Conservation (phyloP, 306 rosid species). For the Gleditsia sinensis region DNA sequence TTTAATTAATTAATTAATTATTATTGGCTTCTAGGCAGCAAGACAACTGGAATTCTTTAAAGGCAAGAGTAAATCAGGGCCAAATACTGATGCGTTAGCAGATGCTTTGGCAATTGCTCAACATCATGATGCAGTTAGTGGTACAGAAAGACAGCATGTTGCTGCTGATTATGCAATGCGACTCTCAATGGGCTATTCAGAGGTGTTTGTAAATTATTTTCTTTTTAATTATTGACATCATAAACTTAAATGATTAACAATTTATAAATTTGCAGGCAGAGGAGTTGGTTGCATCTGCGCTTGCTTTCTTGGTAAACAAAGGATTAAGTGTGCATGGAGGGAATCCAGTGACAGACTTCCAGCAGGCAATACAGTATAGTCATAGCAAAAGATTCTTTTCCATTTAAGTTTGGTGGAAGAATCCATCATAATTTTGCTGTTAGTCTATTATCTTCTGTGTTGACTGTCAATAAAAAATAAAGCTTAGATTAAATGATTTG, state of each 20-base stretch:
- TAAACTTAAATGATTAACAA: conserved; percentile 20
- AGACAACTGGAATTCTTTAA: conserved; percentile 75
- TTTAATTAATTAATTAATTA: too few species aligned
- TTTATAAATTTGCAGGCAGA: conserved; percentile 60
- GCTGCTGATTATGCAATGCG: conserved; percentile 85
- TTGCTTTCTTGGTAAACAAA: conserved; percentile 59
- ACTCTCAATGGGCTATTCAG: conserved; percentile 49
- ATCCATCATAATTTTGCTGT: background rate
- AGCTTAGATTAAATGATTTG: background rate
- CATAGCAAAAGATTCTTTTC: conserved; percentile 16
- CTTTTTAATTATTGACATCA: conserved; percentile 23
- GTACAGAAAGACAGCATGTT: conserved; percentile 85
- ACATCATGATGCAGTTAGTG: conserved; percentile 94
- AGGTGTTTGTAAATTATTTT: conserved; percentile 44
- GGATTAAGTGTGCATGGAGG: conserved; percentile 36
- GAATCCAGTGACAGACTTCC: conserved; percentile 45
- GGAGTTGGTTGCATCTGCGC: conserved; percentile 69
- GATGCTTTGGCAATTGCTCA: conserved; percentile 91
- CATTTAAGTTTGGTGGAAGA: background rate
- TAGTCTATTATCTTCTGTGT: background rate
- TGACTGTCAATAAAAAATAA: background rate
- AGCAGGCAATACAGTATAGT: conserved; percentile 59
- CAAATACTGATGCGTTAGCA: conserved; percentile 63
- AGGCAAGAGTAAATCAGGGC: conserved; percentile 65
- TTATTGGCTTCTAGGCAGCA: conserved; percentile 66